Base-by-base conservation (phyloP, 495 filamentous ascomycete species). In the Aspergillus conjunctus region DNA sequence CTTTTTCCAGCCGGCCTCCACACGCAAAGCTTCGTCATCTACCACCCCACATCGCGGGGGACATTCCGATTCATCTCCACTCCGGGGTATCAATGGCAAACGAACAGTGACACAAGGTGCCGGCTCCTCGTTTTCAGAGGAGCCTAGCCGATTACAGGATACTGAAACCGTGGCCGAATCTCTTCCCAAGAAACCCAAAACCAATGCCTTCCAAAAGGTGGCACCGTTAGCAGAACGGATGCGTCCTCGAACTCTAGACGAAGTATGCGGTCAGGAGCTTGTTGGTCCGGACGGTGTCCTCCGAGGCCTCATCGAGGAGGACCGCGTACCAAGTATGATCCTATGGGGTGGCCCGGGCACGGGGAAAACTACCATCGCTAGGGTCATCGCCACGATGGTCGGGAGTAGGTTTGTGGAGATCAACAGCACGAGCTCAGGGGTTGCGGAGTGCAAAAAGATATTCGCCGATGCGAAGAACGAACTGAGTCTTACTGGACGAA, bases 361-460 rank as follows among this genome's bases (percentile, higher is more conserved):
- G 4, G 94, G 94, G 31, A 98, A 98, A 76, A 98, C 94, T 1
- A 98, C 94, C 0, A 97, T 98, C 61, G 94, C 93, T 10, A 79
- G 93, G n/a, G 90, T 95, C 8, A 89, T 98, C 56, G 89, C 94
- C n/a, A 83, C 86, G 3, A 85, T 85, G 68, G 89, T 88, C 6
- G 90, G 87, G 22, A 87, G 87, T 56, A 83, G 94, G 9, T 97
- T 97, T 69, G 87, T 98, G 44, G 94, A 98, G 79, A 93, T 98
- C 76, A 96, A 96, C 72, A 94, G 91, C 58, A 97, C 93, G 3
- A 92, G 88, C 68, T 87, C 83, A 7, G 92, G 92, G 0, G 91
- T 98, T n/a, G 91, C 83, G 15, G 93, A 98, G 68, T 92, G 85
- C 81, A 98, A 97, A 77, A 97, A 95, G 82, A 83, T 97, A 37